phyloP scores from a whole-genome alignment of 2,329 filamentous ascomycete genomes.

The Nigrospora sphaerica region DNA sequence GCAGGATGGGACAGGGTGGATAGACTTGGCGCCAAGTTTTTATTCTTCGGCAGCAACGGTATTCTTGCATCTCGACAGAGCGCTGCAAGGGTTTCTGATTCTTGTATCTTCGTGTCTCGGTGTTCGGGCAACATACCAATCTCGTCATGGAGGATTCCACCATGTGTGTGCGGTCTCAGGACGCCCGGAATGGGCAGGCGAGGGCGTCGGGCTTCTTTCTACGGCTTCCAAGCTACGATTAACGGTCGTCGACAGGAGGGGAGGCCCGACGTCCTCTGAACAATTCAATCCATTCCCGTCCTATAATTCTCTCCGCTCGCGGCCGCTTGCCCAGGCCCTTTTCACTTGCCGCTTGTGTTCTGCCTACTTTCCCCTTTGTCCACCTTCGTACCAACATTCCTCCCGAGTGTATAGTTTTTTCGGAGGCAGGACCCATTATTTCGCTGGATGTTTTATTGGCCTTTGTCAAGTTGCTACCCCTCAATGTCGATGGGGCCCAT shows the following conservation, averaged over 20 bases:
- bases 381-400: constrained; percentile 15
- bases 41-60: constrained; percentile 14
- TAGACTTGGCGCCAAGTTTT: constrained; percentile 18
- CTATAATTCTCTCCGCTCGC: constrained; percentile 3
- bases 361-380: constrained; percentile 1
- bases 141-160: constrained; percentile 26
- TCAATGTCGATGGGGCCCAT: constrained; percentile 8
- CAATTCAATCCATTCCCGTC: constrained; percentile 15
- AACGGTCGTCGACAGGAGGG: background rate
- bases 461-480: constrained; percentile 9
- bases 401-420: background rate
- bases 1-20: constrained; percentile 16
- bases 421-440: background rate
- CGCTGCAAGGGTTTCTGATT: constrained; percentile 26
- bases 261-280: constrained; percentile 8
- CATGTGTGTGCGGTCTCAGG: constrained; percentile 25
- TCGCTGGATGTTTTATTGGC: constrained; percentile 24
- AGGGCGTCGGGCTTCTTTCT: constrained; percentile 7
- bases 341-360: constrained; percentile 12
- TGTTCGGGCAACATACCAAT: constrained; percentile 20
- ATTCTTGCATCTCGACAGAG: constrained; percentile 21
- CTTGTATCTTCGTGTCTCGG: constrained; percentile 36
- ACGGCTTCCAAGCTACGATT: background rate
- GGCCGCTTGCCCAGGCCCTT: constrained; percentile 13
- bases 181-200: constrained; percentile 10